phyloP scores from a whole-genome alignment of 2,329 filamentous ascomycete species.

The Moelleriella libera region DNA sequence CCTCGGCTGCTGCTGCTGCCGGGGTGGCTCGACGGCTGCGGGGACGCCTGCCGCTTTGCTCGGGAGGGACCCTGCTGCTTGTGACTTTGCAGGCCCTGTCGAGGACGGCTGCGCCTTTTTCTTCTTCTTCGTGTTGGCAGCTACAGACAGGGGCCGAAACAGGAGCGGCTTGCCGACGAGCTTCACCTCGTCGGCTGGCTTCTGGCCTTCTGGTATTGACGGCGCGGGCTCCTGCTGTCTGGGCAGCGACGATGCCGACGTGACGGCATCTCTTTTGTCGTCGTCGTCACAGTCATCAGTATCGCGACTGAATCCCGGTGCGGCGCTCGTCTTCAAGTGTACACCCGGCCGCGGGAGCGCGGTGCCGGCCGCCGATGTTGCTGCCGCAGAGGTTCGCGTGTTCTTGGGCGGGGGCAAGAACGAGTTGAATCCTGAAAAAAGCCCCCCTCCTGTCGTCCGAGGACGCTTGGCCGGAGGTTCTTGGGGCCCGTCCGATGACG shows the following conservation, averaged over 20 bases:
- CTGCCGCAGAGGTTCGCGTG: slow-evolving; percentile 14
- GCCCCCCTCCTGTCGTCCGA: slow-evolving; percentile 40
- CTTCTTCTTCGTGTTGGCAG: slow-evolving; percentile 58
- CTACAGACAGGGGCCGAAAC: slow-evolving; percentile 82
- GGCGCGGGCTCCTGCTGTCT: slow-evolving; percentile 27
- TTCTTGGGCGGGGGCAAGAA: slow-evolving; percentile 76
- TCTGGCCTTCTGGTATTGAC: slow-evolving; percentile 40
- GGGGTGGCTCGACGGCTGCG: slow-evolving; percentile 12
- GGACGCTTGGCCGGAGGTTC: slow-evolving; percentile 55
- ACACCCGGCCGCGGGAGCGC: slow-evolving; percentile 26
- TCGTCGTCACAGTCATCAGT: neutral
- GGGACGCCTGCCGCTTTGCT: no score
- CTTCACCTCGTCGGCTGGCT: slow-evolving; percentile 50
- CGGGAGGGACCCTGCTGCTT: no score
- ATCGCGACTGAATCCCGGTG: slow-evolving; percentile 65
- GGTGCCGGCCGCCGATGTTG: slow-evolving; percentile 10
- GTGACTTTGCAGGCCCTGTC: neutral
- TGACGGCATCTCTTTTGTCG: neutral
- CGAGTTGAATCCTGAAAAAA: slow-evolving; percentile 72
- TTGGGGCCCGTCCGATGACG: slow-evolving; percentile 13
- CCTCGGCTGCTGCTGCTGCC: no score
- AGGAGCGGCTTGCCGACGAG: slow-evolving; percentile 66
- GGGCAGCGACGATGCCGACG: slow-evolving; percentile 20
- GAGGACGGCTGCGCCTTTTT: slow-evolving; percentile 11
- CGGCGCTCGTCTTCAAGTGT: slow-evolving; percentile 68